Conservation (phyloP, 768 basidiomycete genomes). For the Pisolithus marmoratus region DNA sequence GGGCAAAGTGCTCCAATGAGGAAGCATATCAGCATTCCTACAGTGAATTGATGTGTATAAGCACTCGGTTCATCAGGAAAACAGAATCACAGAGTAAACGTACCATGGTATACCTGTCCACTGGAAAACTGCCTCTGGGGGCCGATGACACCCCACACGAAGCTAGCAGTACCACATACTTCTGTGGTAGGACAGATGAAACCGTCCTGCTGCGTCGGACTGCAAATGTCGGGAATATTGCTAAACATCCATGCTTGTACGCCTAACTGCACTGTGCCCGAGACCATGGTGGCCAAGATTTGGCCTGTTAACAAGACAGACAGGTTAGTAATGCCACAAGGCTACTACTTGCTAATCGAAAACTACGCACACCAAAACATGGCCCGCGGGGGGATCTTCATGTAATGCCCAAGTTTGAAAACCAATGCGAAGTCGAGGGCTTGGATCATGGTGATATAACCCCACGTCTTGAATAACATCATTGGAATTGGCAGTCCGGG, state of each 20-base stretch:
- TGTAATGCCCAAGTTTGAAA: conserved; percentile 74
- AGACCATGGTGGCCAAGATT: conserved; percentile 54
- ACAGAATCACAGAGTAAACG: not conserved
- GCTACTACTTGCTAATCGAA: not conserved
- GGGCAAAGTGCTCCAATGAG: conserved; percentile 76
- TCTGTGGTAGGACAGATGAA: conserved; percentile 68
- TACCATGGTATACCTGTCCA: conserved; percentile 54
- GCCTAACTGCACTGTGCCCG: conserved; percentile 62
- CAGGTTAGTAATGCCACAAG: not conserved
- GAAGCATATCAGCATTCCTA: conserved; percentile 57
- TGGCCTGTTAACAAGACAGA: conserved; percentile 28
- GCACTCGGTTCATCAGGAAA: not conserved
- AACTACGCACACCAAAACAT: conserved; percentile 58
- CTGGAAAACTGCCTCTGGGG: conserved; percentile 62
- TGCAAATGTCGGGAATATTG: conserved; percentile 34
- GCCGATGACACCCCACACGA: conserved; percentile 82
- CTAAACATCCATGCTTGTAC: conserved; percentile 60
- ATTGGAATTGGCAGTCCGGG: conserved; percentile 67
- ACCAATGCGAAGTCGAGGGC: conserved; percentile 67
- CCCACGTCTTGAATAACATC: conserved; percentile 76
- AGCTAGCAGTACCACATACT: conserved; percentile 74
- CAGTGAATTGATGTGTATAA: not conserved
- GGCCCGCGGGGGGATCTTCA: conserved; percentile 60
- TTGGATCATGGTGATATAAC: conserved; percentile 60
- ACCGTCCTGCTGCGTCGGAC: conserved; percentile 22